These are phyloP conservation scores for Sedum album DNA, from an alignment of 164 flowering plant genomes.

Conservation along the genomic window DNA sequence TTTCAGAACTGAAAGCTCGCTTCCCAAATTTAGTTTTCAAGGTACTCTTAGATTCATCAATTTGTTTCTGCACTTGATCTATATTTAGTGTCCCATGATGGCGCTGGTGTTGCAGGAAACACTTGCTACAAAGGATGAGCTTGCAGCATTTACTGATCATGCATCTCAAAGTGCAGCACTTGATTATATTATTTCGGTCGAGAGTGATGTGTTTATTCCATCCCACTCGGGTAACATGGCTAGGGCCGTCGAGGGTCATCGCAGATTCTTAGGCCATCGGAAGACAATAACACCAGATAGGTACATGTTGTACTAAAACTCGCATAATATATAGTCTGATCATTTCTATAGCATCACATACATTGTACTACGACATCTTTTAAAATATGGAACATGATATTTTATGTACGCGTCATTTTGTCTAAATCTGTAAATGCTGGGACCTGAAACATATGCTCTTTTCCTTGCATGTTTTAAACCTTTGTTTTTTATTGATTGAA, in stretches of 20 bases:
- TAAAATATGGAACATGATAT: neutral
- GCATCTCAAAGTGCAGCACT: conserved; percentile 90
- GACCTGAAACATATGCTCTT: neutral
- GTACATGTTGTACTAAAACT: conserved; percentile 24
- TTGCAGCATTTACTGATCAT: conserved; percentile 50
- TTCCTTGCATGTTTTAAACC: neutral
- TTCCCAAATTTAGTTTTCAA: conserved; percentile 82
- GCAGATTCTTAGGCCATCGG: conserved; percentile 82
- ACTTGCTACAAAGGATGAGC: conserved; percentile 59
- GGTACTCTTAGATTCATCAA: conserved; percentile 26
- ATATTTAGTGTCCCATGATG: neutral
- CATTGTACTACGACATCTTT: neutral
- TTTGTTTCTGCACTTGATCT: neutral
- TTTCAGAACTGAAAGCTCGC: conserved; percentile 55
- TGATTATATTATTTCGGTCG: conserved; percentile 81
- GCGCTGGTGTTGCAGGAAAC: conserved; percentile 48
- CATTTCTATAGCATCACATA: neutral
- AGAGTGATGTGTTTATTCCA: conserved; percentile 85
- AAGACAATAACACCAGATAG: conserved; percentile 88
- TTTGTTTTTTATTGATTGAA: neutral
- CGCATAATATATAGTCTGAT: neutral
- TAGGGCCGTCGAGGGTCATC: conserved; percentile 92
- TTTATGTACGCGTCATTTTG: no score
- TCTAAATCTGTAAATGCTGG: neutral
- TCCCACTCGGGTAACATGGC: conserved; percentile 98